phyloP scores from a whole-genome alignment of 1,284 basidiomycete genomes.

The Tilletia caries region DNA sequence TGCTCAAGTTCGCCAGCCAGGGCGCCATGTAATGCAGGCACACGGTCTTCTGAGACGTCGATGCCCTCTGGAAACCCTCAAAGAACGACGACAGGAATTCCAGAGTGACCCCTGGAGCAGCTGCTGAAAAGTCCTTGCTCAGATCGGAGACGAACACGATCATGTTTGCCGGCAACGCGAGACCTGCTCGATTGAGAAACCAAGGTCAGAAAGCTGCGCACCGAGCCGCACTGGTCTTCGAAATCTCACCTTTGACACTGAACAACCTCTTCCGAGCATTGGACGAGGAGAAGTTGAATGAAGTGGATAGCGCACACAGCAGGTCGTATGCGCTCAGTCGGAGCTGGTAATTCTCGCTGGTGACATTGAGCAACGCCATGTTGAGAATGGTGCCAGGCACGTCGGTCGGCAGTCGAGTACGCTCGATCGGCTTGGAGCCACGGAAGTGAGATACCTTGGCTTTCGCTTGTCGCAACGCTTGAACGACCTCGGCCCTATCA shows the following conservation, averaged over 20 bases:
- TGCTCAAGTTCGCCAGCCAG: conserved; percentile 46
- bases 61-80: conserved; percentile 43
- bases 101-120: conserved; percentile 45
- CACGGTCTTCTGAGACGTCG: conserved; percentile 42
- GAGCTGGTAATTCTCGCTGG: conserved; percentile 36
- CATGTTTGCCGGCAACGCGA: conserved; percentile 47
- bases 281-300: conserved; percentile 48
- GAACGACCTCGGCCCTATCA: conserved; percentile 44
- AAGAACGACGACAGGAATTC: conserved; percentile 50
- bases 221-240: background rate
- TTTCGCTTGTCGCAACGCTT: conserved; percentile 46
- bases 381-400: conserved; percentile 49
- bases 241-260: conserved; percentile 28
- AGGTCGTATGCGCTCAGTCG: conserved; percentile 46
- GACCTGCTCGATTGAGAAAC: conserved; percentile 17
- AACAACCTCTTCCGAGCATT: conserved; percentile 42
- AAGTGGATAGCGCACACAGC: conserved; percentile 46
- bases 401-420: conserved; percentile 41
- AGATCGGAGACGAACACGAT: conserved; percentile 45
- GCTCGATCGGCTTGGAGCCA: conserved; percentile 32
- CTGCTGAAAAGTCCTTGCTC: conserved; percentile 45
- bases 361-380: conserved; percentile 52
- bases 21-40: conserved; percentile 47
- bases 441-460: conserved; percentile 33
- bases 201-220: background rate